phyloP scores from a whole-genome alignment of 2,329 filamentous ascomycete species.

The Penicillium sp. region DNA sequence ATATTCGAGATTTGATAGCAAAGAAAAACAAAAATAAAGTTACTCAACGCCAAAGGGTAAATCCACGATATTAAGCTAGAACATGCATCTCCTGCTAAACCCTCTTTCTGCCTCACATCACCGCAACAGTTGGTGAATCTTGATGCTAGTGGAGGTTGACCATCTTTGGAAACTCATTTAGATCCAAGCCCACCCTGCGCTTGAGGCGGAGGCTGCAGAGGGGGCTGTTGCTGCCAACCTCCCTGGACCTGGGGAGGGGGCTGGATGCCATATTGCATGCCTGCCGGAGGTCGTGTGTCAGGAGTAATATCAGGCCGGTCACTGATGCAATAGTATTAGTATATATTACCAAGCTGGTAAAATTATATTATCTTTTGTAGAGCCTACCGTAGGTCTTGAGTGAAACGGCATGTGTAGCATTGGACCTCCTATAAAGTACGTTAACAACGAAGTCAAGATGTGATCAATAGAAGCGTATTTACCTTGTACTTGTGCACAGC shows the following conservation, averaged over 20 bases:
- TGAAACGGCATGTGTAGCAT: constrained; percentile 39
- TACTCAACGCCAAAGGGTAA: constrained; percentile 1
- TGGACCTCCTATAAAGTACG: constrained; percentile 33
- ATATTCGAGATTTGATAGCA: neutral
- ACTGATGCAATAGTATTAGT: constrained; percentile 17
- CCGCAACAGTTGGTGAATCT: neutral
- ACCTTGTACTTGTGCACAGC: constrained; percentile 42
- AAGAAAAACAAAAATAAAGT: neutral
- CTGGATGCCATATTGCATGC: constrained; percentile 26
- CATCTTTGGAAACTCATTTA: neutral
- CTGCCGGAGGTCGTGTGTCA: constrained; percentile 33
- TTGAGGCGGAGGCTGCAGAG: constrained; percentile 18
- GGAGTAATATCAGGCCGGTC: constrained; percentile 41
- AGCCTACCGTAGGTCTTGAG: constrained; percentile 37
- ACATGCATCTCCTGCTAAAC: neutral
- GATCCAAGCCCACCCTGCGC: constrained; percentile 17
- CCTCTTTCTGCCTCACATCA: neutral
- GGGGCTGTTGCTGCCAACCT: constrained; percentile 11
- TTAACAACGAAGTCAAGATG: neutral
- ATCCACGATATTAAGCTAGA: neutral
- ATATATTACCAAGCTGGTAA: neutral
- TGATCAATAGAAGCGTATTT: neutral
- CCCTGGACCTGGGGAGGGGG: constrained; percentile 25
- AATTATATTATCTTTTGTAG: neutral
- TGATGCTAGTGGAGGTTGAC: neutral